A percentile compares a stretch with the other conserved stretches of the same genome.
Conservation (phyloP, 2,329 filamentous ascomycete genomes). For the Talaromyces marneffei region DNA sequence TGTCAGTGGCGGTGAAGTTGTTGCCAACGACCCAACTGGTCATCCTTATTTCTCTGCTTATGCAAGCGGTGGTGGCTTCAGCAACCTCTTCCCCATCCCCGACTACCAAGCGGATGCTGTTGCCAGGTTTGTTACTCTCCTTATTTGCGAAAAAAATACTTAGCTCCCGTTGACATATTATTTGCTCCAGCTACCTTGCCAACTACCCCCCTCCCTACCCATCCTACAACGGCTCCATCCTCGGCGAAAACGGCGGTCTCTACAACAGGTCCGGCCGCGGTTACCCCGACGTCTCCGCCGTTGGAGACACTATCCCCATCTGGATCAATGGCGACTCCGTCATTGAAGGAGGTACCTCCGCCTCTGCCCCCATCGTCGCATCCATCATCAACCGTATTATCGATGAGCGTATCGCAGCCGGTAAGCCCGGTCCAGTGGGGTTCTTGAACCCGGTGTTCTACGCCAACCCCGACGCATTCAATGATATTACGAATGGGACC, state of each 20-base stretch:
- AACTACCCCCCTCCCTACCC: constrained; percentile 12
- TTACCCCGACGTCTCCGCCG: constrained; percentile 57
- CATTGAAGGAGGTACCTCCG: constrained; percentile 23
- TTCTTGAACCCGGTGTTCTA: constrained; percentile 12
- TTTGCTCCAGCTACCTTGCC: constrained; percentile 10
- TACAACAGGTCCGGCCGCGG: constrained; percentile 51
- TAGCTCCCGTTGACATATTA: background rate
- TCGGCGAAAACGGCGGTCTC: constrained; percentile 23
- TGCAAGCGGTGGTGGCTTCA: constrained; percentile 34
- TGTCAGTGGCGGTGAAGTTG: constrained; percentile 9
- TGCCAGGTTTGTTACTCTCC: constrained; percentile 26
- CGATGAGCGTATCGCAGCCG: constrained; percentile 50
- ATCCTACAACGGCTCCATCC: constrained; percentile 9
- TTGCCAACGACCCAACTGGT: constrained; percentile 14
- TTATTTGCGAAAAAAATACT: background rate
- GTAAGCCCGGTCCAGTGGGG: constrained; percentile 32
- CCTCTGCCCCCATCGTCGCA: constrained; percentile 54
- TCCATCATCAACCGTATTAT: constrained; percentile 58
- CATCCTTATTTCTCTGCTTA: constrained; percentile 1
- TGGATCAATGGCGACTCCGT: background rate
- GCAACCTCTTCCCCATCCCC: constrained; percentile 42
- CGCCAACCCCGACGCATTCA: constrained; percentile 3
- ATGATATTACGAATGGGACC: constrained; percentile 5
- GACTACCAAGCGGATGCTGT: constrained; percentile 40
- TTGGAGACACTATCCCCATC: constrained; percentile 22